Base-by-base conservation (phyloP, 1,284 basidiomycete genomes). In the Ustilago sp. region DNA sequence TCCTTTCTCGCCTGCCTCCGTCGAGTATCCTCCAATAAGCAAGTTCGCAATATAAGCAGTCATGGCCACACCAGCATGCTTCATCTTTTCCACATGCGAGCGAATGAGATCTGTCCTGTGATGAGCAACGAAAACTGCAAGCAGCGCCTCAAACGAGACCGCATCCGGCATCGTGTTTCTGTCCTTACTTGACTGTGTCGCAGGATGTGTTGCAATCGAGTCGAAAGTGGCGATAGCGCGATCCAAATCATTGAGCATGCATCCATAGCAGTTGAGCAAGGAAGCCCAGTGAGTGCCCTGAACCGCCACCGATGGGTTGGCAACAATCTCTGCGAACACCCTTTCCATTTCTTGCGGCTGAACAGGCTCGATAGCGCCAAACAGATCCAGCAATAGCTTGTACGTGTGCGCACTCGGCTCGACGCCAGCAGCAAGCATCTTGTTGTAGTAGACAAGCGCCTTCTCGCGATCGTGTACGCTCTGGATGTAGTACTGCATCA, bases 31-130 rank as follows among this genome's bases (percentile, higher is more conserved):
- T 84, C 92, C 92, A 88, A 99, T 98, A 79, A 98, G 88, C 71
- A 93, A 89, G 87, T 99, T 99, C 51, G 93, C 93, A 74, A 98
- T 93, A 87, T 99, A 99, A 0, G 97, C 96, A 0, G 96, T 99
- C 89, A 94, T 92, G 80, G 93, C 92, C 8, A 95, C 90, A 36
- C 91, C 90, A 2, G 89, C 88, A 0, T 87, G 82, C 45, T 87
- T 86, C 88, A 99, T 91, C 67, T 90, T 90, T 31, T 88, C 85
- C 43, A 92, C 86, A 84, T 94, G 94, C 19, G 87, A 78, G 0
- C 92, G 90, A 36, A 96, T 90, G 59, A 97, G 90, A 80, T 95
- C 94, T 59, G 92, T 89, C 12, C 92, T 91, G 43, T 91, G 91
- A 83, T 92, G 91, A 8, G 91, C 92, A 52, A 94, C 91, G 61